These are phyloP conservation scores for Xylaria arbuscula DNA, from an alignment of 2,329 filamentous ascomycete species.

Conservation along the genomic window DNA sequence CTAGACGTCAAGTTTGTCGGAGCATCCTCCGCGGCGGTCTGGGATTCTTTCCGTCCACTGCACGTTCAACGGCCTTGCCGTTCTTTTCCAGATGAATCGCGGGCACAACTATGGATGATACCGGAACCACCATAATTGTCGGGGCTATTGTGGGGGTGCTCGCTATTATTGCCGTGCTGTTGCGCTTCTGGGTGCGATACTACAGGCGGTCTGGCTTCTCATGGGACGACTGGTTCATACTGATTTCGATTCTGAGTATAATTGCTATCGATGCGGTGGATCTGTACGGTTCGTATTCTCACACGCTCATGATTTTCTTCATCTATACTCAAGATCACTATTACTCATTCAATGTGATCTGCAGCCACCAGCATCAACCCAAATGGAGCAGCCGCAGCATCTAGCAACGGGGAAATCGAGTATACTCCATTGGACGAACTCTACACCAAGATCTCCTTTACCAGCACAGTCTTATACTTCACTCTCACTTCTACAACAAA, in stretches of 20 bases:
- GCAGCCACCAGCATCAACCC: conserved; percentile 30
- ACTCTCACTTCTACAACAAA: conserved; percentile 47
- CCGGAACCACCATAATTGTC: conserved; percentile 15
- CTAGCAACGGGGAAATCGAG: conserved; percentile 33
- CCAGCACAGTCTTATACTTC: conserved; percentile 48
- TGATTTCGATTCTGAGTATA: conserved; percentile 26
- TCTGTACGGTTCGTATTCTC: conserved; percentile 40
- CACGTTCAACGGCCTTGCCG: too few relatives aligned
- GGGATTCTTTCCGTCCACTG: background rate
- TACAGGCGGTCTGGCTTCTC: conserved; percentile 18
- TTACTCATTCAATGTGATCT: conserved; percentile 30
- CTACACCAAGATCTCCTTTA: conserved; percentile 40
- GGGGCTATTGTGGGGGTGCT: conserved; percentile 22
- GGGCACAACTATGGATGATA: conserved; percentile 20
- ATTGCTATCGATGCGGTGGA: conserved; percentile 29
- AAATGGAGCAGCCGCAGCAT: conserved; percentile 31
- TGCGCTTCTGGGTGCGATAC: conserved; percentile 38
- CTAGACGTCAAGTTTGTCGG: background rate
- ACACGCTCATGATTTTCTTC: conserved; percentile 42
- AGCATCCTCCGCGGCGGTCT: background rate
- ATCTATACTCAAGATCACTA: conserved; percentile 32
- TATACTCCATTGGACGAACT: conserved; percentile 40
- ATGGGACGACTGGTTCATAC: conserved; percentile 39
- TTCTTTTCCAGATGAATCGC: background rate
- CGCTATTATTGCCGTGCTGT: conserved; percentile 26